Base-by-base conservation (phyloP, 2,329 filamentous ascomycete genomes). In the Phialemoniopsis sp. region DNA sequence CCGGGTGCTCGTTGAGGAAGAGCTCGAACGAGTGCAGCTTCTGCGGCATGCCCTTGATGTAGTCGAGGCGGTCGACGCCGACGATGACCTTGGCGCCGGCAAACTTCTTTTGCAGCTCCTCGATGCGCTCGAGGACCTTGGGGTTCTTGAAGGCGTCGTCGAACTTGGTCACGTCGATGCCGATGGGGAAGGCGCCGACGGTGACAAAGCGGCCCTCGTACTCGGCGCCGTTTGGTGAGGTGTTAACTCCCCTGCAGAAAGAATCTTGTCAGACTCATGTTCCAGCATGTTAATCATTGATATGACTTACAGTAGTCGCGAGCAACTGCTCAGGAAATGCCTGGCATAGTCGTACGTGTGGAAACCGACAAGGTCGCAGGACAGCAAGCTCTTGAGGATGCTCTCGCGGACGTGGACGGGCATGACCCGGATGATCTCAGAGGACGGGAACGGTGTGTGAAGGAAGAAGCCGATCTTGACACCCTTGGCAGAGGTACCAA, bases 311-410 rank as follows among this genome's bases (percentile, higher is more conserved):
- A 96, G 73, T 50, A 97, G 93, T 48, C 91, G 85, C n/a, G 89
- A 91, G 67, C 93, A 97, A 58, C 87, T 91, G 67, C 89, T 95
- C 50, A 98, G 68, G 68, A 97, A 98, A 66, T 98, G 93, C 38
- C 93, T 80, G n/a, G 90, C 91, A 57, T 98, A 98, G 67, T 97
- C 91, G 68, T 96, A 97, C 19, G 93, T 98, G 66, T 98, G 93
- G 72, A 98, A 97, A 26, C 93, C 93, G 57, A 97, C 89, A 43
- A 98, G 71, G 59, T 97, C 93, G 68, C 91, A 95, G 59, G 95
- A 86, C 28, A 98, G 74, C 30, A 97, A 81, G 40, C 93, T 90
- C 36, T 85, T 76, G 33, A 98, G 76, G 37, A 97, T 82, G 54
- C 89, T 84, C 59, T 95, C 89, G 46, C 93, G 81, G 21, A 97